phyloP scores from a whole-genome alignment of 1,284 basidiomycete species.

The Apiotrichum veenhuisii region DNA sequence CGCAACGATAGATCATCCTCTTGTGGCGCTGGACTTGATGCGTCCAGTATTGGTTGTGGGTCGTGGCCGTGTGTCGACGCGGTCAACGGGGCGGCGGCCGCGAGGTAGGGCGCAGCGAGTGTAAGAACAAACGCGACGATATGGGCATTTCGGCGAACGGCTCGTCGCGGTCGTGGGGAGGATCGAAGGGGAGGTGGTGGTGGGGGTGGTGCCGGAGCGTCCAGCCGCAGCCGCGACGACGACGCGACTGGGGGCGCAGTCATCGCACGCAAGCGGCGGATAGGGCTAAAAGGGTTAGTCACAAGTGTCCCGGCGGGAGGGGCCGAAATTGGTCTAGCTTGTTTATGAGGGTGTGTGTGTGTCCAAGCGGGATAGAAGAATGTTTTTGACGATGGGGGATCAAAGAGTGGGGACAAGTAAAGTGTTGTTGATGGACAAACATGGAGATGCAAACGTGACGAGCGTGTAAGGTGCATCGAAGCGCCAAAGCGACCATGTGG shows the following conservation, averaged over 20 bases:
- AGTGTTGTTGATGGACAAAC: no score
- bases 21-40: not conserved
- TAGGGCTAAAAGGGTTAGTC: not conserved
- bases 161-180: not conserved
- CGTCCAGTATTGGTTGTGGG: slow-evolving; percentile 2
- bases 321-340: no score
- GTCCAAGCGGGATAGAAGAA: not conserved
- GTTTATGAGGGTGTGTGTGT: not conserved
- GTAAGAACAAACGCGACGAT: slow-evolving; percentile 23
- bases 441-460: no score
- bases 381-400: not conserved
- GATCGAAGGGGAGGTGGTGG: not conserved
- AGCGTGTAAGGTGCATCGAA: no score
- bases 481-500: no score
- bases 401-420: no score
- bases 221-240: slow-evolving; percentile 11
- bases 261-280: not conserved
- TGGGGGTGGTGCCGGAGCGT: not conserved
- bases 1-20: not conserved
- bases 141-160: not conserved
- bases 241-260: slow-evolving; percentile 6
- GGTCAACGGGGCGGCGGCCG: slow-evolving; percentile 13
- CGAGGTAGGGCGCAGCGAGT: slow-evolving; percentile 31
- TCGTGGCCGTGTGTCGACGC: not conserved
- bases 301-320: not conserved